Evolutionary conservation across 352 stramenopile genomes (phyloP).

Genomic region (Globisporangium heterothallicum): DNA sequence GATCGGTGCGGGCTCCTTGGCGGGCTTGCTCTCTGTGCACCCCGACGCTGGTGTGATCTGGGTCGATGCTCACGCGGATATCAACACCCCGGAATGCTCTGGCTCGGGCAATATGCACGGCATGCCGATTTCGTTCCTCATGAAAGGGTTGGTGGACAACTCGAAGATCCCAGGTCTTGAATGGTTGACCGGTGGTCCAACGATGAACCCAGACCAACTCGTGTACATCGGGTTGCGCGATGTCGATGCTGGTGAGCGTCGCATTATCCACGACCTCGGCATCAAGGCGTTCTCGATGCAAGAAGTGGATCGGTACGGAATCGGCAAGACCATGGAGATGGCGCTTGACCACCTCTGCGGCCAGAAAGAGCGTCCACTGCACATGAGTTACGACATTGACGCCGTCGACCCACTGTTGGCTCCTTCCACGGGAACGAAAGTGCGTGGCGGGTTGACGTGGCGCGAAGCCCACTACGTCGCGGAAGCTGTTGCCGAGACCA

Average conservation of each 20-base stretch:
- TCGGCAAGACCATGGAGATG: constrained; percentile 96
- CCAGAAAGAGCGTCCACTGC: constrained; percentile 87
- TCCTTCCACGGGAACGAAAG: constrained; percentile 93
- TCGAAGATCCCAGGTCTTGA: constrained; percentile 91
- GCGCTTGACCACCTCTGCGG: constrained; percentile 91
- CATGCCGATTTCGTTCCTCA: constrained; percentile 95
- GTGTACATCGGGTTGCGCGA: constrained; percentile 96
- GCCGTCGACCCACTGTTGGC: constrained; percentile 93
- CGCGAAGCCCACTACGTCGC: constrained; percentile 96
- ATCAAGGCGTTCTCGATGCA: constrained; percentile 97
- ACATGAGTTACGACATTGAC: constrained; percentile 98
- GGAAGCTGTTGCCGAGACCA: constrained; percentile 90
- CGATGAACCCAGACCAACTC: constrained; percentile 83
- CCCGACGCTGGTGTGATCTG: constrained; percentile 95
- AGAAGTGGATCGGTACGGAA: constrained; percentile 95
- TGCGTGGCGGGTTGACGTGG: constrained; percentile 95
- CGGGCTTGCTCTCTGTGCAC: constrained; percentile 86
- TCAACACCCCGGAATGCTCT: constrained; percentile 93
- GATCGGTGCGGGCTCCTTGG: constrained; percentile 91
- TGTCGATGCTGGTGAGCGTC: constrained; percentile 89
- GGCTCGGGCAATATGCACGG: constrained; percentile 97
- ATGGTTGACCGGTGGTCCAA: constrained; percentile 83
- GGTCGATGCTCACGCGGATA: constrained; percentile 97
- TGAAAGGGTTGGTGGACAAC: constrained; percentile 87
- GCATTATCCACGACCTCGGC: constrained; percentile 86